Conservation (phyloP, 108 stramenopile species). For the Bacterosira constricta region DNA sequence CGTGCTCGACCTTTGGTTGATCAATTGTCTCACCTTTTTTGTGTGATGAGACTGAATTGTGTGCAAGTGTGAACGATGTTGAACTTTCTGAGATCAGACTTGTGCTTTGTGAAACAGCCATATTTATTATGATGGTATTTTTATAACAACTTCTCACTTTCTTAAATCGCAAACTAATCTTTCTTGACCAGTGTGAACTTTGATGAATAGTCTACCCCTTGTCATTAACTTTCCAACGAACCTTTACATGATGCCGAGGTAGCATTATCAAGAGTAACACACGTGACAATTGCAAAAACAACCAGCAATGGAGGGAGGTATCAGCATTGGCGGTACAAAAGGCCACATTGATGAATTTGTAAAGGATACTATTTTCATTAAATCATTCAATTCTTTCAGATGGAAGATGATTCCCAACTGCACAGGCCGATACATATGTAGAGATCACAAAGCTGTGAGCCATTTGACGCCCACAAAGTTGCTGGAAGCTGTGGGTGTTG, state of each 20-base stretch:
- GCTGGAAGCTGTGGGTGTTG: conserved; percentile 14
- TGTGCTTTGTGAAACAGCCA: too few relatives aligned
- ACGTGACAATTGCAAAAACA: neutral
- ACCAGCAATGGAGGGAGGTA: neutral
- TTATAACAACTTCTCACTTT: neutral
- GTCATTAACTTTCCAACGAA: neutral
- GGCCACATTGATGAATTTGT: conserved; percentile 49
- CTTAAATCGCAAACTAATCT: neutral
- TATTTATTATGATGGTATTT: neutral
- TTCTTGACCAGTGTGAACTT: too few relatives aligned
- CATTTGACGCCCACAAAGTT: conserved; percentile 31
- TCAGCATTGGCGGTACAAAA: conserved; percentile 44
- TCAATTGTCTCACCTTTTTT: neutral
- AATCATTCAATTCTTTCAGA: conserved; percentile 35
- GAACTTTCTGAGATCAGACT: conserved; percentile 3
- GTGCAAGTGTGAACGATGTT: neutral
- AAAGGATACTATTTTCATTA: conserved; percentile 36
- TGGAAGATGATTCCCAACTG: conserved; percentile 63
- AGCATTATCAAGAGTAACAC: neutral
- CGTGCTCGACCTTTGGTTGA: conserved; percentile 28
- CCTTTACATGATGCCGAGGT: too few relatives aligned
- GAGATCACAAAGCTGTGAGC: conserved; percentile 45
- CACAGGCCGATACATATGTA: conserved; percentile 57
- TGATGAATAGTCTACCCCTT: too few relatives aligned
- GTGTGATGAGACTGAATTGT: neutral